Percentiles rank a stretch among this genome's conserved stretches.
Evolutionary conservation across 345 rosid species (phyloP).

Genomic region (Pugionium dolabratum): DNA sequence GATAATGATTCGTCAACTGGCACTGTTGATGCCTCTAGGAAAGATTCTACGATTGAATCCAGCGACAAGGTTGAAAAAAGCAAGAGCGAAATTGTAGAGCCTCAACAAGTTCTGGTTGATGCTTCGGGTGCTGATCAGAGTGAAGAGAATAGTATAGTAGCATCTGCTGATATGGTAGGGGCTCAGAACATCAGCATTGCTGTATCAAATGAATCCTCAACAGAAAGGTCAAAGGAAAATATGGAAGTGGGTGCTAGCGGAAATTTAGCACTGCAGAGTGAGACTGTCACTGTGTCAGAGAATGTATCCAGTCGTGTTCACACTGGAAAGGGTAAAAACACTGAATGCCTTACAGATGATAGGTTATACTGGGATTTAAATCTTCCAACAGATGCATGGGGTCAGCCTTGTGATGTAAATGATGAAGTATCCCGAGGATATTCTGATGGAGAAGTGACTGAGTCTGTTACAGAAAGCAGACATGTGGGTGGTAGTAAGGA

Average conservation of each 20-base stretch:
- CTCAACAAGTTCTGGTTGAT: neutral
- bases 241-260: slow-evolving; percentile 28
- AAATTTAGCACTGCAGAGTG: slow-evolving; percentile 35
- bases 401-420: slow-evolving; percentile 42
- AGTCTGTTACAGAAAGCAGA: slow-evolving; percentile 24
- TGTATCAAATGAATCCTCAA: slow-evolving; percentile 36
- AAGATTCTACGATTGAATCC: slow-evolving; percentile 29
- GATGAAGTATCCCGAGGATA: slow-evolving; percentile 27
- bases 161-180: slow-evolving; percentile 18
- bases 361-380: slow-evolving; percentile 58
- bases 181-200: slow-evolving; percentile 8
- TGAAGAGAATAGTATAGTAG: neutral
- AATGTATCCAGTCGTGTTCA: slow-evolving; percentile 25
- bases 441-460: slow-evolving; percentile 26
- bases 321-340: slow-evolving; percentile 17
- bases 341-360: slow-evolving; percentile 31
- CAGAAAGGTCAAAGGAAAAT: slow-evolving; percentile 21
- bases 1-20: slow-evolving; percentile 29
- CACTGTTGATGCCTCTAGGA: slow-evolving; percentile 20
- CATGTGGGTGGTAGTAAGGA: slow-evolving; percentile 20
- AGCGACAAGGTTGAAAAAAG: slow-evolving; percentile 14
- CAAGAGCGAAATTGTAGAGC: slow-evolving; percentile 2
- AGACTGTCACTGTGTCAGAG: slow-evolving; percentile 18
- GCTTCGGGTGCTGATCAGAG: neutral
- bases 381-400: slow-evolving; percentile 55